Percentiles rank a stretch among this genome's conserved stretches.
These are phyloP conservation scores for Phaeosphaeria sp. DNA, from an alignment of 2,329 filamentous ascomycete genomes.

Conservation along the genomic window DNA sequence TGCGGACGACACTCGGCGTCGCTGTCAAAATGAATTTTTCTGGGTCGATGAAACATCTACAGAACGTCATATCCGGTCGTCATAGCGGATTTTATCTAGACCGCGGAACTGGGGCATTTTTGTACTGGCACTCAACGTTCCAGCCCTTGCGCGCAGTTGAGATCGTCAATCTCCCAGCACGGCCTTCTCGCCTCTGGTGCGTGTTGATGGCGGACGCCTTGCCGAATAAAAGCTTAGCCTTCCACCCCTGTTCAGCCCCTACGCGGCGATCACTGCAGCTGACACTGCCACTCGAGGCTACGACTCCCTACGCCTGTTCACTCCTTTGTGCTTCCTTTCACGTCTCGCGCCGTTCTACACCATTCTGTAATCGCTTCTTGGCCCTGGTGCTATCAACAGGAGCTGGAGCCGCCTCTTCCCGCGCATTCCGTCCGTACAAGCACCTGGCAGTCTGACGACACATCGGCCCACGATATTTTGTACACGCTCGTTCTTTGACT, in stretches of 20 bases:
- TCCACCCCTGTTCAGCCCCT: slow-evolving; percentile 12
- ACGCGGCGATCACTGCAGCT: slow-evolving; percentile 17
- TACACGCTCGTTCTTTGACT: no score
- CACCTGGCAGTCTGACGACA: not conserved
- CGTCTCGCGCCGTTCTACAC: slow-evolving; percentile 5
- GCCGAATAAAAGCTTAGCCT: slow-evolving; percentile 10
- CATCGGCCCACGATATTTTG: not conserved
- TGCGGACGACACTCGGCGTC: not conserved
- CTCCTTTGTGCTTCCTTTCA: slow-evolving; percentile 8
- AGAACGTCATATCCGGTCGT: not conserved
- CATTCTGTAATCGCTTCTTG: not conserved
- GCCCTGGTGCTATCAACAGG: not conserved
- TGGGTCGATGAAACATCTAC: not conserved
- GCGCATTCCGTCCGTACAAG: slow-evolving; percentile 1
- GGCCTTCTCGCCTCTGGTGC: slow-evolving; percentile 11
- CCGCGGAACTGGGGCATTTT: not conserved
- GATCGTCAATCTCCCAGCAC: not conserved
- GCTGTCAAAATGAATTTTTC: not conserved
- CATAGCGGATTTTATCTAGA: not conserved
- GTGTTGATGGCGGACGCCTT: slow-evolving; percentile 17
- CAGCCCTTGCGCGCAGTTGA: not conserved
- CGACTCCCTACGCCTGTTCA: slow-evolving; percentile 16
- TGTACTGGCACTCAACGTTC: not conserved
- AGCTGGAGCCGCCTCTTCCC: not conserved
- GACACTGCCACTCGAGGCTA: slow-evolving; percentile 9